phyloP scores from a whole-genome alignment of 208 protist genomes.

The Trypanosoma congolense region DNA sequence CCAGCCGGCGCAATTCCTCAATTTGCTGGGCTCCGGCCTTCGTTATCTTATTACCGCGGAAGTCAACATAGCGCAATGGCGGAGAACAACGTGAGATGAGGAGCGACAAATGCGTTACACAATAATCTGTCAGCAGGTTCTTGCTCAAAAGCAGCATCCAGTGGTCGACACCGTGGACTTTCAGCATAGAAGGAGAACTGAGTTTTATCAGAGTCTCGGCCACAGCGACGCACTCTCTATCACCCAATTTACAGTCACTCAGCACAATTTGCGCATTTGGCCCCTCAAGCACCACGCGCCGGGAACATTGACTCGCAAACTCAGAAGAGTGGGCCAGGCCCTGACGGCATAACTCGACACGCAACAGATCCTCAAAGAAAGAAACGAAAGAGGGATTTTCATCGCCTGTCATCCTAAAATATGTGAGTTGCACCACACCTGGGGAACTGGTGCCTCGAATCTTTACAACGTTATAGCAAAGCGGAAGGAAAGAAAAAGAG shows the following conservation, averaged over 20 bases:
- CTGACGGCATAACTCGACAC: constrained; percentile 53
- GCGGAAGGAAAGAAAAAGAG: too few species aligned
- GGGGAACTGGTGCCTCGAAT: too few species aligned
- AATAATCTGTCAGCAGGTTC: constrained; percentile 48
- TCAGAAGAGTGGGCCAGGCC: constrained; percentile 25
- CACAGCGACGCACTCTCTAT: constrained; percentile 51
- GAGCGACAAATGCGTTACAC: constrained; percentile 40
- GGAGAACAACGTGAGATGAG: constrained; percentile 26
- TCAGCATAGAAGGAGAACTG: neutral
- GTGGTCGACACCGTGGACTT: constrained; percentile 12
- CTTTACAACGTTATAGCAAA: too few species aligned
- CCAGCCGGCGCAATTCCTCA: constrained; percentile 1
- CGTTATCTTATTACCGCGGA: constrained; percentile 6
- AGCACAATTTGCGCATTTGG: constrained; percentile 27
- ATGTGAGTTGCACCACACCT: too few species aligned
- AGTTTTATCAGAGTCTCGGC: constrained; percentile 59
- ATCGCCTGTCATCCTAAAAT: too few species aligned
- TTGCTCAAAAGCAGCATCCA: constrained; percentile 17
- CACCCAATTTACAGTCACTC: constrained; percentile 26
- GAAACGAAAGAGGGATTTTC: neutral
- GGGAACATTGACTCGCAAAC: constrained; percentile 1
- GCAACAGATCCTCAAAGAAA: constrained; percentile 25
- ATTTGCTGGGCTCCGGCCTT: neutral
- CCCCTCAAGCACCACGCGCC: constrained; percentile 6
- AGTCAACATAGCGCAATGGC: constrained; percentile 3